Evolutionary conservation across 169 alveolate genomes (phyloP).

Genomic region (Plasmodium sp.): DNA sequence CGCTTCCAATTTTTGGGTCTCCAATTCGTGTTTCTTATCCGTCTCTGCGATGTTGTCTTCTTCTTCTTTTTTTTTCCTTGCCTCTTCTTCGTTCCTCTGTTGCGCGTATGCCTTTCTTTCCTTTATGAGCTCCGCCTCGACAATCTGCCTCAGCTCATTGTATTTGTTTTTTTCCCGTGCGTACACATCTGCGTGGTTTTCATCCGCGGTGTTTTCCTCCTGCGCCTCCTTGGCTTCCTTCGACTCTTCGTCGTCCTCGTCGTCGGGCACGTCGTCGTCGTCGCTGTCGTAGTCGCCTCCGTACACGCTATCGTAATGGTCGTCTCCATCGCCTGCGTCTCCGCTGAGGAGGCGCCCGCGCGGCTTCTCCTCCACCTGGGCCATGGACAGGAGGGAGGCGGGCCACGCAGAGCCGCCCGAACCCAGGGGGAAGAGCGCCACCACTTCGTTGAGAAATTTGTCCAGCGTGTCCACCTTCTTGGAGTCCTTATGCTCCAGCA

Average conservation of each 20-base stretch:
- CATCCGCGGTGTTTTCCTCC: neutral
- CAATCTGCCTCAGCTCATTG: neutral
- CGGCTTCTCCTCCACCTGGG: neutral
- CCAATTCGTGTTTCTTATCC: slow-evolving; percentile 26
- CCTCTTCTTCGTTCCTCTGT: neutral
- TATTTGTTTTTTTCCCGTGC: neutral
- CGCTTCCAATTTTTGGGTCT: slow-evolving; percentile 25
- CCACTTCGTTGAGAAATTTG: slow-evolving; percentile 25
- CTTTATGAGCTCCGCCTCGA: slow-evolving; percentile 5
- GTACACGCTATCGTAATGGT: too few relatives aligned
- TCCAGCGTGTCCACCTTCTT: slow-evolving; percentile 12
- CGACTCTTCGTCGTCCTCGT: neutral
- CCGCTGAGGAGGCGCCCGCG: neutral
- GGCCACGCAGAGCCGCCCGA: neutral
- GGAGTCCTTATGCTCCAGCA: neutral
- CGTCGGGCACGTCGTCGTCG: neutral
- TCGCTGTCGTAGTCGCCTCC: neutral
- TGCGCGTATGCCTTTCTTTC: neutral
- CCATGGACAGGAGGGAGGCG: neutral
- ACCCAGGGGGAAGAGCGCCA: slow-evolving; percentile 2
- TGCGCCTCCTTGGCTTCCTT: neutral
- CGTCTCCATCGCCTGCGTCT: neutral
- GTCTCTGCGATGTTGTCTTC: neutral
- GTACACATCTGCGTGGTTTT: slow-evolving; percentile 5
- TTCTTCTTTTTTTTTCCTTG: slow-evolving; percentile 11